Evolutionary conservation across 2,329 filamentous ascomycete species (phyloP).

Genomic region (Alternaria sp.): DNA sequence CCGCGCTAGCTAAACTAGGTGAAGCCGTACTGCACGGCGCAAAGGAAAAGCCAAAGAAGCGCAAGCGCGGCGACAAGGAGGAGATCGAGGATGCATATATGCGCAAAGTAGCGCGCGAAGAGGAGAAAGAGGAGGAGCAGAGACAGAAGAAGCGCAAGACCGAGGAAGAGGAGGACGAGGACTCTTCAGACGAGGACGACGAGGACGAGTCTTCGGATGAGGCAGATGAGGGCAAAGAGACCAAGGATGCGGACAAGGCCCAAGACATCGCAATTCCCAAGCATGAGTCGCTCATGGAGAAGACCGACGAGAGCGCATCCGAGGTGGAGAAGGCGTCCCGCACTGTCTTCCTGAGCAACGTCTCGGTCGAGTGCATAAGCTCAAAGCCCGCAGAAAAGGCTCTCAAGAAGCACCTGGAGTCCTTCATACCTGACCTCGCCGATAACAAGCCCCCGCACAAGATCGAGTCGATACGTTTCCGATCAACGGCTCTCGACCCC

Average conservation of each 20-base stretch:
- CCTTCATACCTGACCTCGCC: constrained; percentile 66
- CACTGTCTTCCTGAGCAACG: constrained; percentile 92
- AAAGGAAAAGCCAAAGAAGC: constrained; percentile 46
- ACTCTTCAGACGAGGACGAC: constrained; percentile 13
- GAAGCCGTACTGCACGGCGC: constrained; percentile 36
- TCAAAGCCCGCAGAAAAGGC: constrained; percentile 82
- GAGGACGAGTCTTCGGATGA: constrained; percentile 24
- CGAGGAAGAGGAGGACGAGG: constrained; percentile 31
- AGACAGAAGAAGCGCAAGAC: constrained; percentile 47
- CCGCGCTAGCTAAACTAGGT: constrained; percentile 31
- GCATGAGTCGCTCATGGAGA: constrained; percentile 57
- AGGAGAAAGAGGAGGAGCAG: constrained; percentile 50
- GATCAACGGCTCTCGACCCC: constrained; percentile 84
- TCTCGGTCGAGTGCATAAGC: constrained; percentile 81
- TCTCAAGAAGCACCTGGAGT: constrained; percentile 77
- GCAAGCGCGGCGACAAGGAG: constrained; percentile 64
- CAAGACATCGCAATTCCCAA: constrained; percentile 54
- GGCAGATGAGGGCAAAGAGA: constrained; percentile 44
- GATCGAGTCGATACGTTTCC: constrained; percentile 90
- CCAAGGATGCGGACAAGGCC: constrained; percentile 52
- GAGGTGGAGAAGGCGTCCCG: constrained; percentile 86
- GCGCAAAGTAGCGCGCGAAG: constrained; percentile 63
- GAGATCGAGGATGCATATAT: constrained; percentile 75
- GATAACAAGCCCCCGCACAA: constrained; percentile 65
- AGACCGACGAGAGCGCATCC: constrained; percentile 50